These are phyloP conservation scores for Scalesia atractyloides DNA, from an alignment of 129 eudicot genomes.

Conservation along the genomic window DNA sequence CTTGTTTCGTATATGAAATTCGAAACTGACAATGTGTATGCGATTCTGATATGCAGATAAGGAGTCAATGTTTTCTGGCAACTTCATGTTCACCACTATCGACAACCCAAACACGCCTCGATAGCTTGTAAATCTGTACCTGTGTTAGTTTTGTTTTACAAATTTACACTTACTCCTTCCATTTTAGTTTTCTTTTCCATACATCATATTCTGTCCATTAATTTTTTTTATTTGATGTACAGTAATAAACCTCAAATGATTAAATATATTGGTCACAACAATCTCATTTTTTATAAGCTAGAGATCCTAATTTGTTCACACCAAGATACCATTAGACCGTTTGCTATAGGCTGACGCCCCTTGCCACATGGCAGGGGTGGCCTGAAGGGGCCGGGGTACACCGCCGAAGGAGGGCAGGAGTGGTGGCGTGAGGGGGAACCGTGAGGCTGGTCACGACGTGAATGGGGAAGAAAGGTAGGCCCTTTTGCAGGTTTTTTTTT, in stretches of 20 bases:
- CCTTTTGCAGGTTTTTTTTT: no score
- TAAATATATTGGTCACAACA: no score
- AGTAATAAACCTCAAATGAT: neutral
- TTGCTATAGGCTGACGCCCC: no score
- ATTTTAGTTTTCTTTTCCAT: neutral
- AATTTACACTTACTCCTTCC: neutral
- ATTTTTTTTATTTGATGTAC: neutral
- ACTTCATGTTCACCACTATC: slow-evolving; percentile 13
- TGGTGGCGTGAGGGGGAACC: no score
- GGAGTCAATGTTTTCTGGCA: slow-evolving; percentile 17
- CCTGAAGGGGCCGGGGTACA: no score
- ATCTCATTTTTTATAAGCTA: no score
- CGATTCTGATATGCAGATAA: slow-evolving; percentile 18
- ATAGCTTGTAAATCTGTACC: slow-evolving; percentile 4
- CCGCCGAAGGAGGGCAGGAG: no score
- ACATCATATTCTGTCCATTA: neutral
- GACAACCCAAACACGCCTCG: neutral
- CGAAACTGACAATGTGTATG: neutral
- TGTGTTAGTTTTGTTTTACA: neutral
- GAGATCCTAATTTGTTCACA: no score
- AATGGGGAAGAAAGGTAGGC: no score
- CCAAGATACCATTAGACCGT: no score
- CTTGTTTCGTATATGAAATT: neutral
- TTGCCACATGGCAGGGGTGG: no score
- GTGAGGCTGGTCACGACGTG: no score